These are phyloP conservation scores for Juglanconis sp. DNA, from an alignment of 2,329 filamentous ascomycete species.

Conservation along the genomic window DNA sequence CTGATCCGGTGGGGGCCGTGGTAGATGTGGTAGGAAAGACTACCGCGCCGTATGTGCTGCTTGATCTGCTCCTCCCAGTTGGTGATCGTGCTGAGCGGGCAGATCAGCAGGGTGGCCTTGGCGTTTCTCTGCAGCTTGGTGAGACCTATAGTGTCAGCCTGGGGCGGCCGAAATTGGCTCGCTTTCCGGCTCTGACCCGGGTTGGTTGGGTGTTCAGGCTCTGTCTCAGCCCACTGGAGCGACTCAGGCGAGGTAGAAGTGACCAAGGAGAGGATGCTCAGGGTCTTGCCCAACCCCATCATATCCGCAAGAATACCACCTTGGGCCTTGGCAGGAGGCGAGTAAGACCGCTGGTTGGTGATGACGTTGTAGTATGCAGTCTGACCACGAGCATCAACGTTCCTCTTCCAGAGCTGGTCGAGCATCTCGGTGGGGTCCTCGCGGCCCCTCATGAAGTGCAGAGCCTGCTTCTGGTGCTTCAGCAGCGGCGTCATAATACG, in stretches of 20 bases:
- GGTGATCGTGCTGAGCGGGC: slow-evolving; percentile 82
- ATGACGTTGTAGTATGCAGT: slow-evolving; percentile 79
- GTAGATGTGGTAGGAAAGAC: slow-evolving; percentile 75
- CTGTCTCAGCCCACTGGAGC: slow-evolving; percentile 53
- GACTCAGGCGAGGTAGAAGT: slow-evolving; percentile 63
- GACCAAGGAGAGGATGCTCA: slow-evolving; percentile 81
- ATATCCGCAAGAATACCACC: slow-evolving; percentile 79
- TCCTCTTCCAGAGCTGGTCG: slow-evolving; percentile 74
- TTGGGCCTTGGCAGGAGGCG: slow-evolving; percentile 62
- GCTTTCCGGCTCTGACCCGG: slow-evolving; percentile 32
- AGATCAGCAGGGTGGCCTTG: slow-evolving; percentile 80
- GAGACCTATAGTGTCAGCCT: slow-evolving; percentile 43
- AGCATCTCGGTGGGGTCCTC: slow-evolving; percentile 63
- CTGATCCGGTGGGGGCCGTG: slow-evolving; percentile 77
- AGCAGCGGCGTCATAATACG: slow-evolving; percentile 67
- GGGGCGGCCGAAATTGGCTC: slow-evolving; percentile 36
- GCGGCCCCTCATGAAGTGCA: slow-evolving; percentile 79
- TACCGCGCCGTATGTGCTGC: slow-evolving; percentile 65
- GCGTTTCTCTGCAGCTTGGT: slow-evolving; percentile 62
- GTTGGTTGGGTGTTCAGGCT: slow-evolving; percentile 47
- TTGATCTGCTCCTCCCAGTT: slow-evolving; percentile 96
- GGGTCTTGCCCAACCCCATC: slow-evolving; percentile 85
- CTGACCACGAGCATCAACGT: slow-evolving; percentile 47
- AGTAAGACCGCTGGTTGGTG: slow-evolving; percentile 62
- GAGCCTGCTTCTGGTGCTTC: slow-evolving; percentile 83